These are phyloP conservation scores for Herpetomonas samuelpessoai DNA, from an alignment of 208 protist genomes.

Conservation along the genomic window DNA sequence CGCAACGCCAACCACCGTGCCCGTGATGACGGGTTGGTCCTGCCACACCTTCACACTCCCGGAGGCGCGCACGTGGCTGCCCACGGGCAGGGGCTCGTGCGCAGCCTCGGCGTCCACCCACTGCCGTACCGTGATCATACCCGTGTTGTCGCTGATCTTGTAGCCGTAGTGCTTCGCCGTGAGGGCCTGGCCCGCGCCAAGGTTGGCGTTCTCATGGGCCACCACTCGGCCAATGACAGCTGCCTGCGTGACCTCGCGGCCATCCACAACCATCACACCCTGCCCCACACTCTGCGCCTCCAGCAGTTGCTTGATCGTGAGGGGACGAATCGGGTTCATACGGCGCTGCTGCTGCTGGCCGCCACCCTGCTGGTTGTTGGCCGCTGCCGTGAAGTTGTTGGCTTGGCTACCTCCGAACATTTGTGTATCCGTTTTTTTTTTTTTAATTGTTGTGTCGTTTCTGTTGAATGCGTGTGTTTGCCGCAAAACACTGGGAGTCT, in stretches of 20 bases:
- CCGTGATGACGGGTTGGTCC: constrained; percentile 73
- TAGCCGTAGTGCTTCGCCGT: constrained; percentile 90
- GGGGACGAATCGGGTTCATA: constrained; percentile 80
- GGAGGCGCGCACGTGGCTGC: constrained; percentile 78
- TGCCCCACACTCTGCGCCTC: constrained; percentile 83
- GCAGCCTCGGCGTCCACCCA: constrained; percentile 70
- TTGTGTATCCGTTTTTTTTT: neutral
- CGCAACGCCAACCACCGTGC: constrained; percentile 72
- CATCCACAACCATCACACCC: constrained; percentile 84
- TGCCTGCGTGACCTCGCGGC: constrained; percentile 85
- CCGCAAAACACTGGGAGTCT: no score
- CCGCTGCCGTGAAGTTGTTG: constrained; percentile 32
- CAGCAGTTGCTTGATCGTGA: constrained; percentile 89
- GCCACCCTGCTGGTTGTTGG: constrained; percentile 7
- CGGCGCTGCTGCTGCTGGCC: constrained; percentile 70
- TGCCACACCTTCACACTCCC: constrained; percentile 90
- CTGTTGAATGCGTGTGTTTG: no score
- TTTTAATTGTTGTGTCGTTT: constrained; percentile 2
- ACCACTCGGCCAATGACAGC: constrained; percentile 81
- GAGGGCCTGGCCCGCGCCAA: constrained; percentile 47
- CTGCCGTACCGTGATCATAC: constrained; percentile 75
- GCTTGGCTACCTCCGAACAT: constrained; percentile 3
- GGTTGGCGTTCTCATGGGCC: constrained; percentile 72
- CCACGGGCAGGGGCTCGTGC: constrained; percentile 66
- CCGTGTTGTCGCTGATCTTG: constrained; percentile 83